Evolutionary conservation across 306 rosid species (phyloP), one percentile per base, ranked within the genome.

Genomic region (Cicer chorassanicum): DNA sequence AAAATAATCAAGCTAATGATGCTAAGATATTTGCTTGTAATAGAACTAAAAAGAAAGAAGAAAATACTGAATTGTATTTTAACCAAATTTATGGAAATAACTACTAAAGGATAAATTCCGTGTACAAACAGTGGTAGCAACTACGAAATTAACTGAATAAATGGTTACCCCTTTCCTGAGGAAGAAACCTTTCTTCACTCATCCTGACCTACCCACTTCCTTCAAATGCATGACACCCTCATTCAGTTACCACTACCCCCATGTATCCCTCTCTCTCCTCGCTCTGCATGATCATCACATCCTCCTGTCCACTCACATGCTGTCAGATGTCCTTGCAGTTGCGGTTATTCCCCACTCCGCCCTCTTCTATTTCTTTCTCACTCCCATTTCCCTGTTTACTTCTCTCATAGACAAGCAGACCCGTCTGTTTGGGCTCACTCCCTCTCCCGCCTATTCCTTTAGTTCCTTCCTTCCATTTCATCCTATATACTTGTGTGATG

Each of bases 1-100:
- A 46, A 78, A 68, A 84, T 56, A 29, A 39, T 6, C 53, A 78
- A 16, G 42, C 19, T 19, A 82, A 60, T 68, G 40, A 34, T 44
- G 24, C 19, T 13, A 14, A 19, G 41, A 56, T n/a, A 18, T 42
- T 21, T 50, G 43, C 19, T 67, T 29, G 21, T 62, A 42, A 19
- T 43, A 65, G 43, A 59, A 21, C 63, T 56, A 8, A 10, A 54
- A 54, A 21, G 39, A 56, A 29, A 13, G 4, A 59, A 59, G 16
- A 59, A 59, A 59, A 29, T 6, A 60, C 2, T 34, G 41, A 60
- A 29, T 60, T 9, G 14, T 56, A 24, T 56, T 21, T 9, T 10
- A 56, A 4, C 40, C 6, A 8, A 21, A 56, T 56, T 9, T n/a
- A 21, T 56, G 18, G 15, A 60, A 60, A 60, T 34, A 29, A 29